Evolutionary conservation across 345 rosid species (phyloP), one percentile per base, ranked within the genome.

Genomic region (Eucalyptus tenuipes): DNA sequence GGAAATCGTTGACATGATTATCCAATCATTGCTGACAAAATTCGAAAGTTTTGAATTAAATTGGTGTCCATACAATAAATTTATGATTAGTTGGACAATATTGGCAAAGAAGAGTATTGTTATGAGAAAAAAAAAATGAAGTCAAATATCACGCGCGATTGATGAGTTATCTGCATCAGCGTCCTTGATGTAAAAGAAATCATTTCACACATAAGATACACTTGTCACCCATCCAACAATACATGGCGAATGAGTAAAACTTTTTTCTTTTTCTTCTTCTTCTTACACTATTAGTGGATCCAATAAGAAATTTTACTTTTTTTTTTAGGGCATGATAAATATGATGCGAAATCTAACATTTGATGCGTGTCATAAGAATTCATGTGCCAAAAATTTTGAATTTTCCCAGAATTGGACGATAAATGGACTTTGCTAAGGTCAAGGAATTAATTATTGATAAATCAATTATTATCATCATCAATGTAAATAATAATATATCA

Each of bases 241-340:
- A 3, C 22, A 20, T 3, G 37, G 4, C 7, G 37, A n/a, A n/a
- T 7, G 10, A 13, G 47, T 45, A 64, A 7, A 31, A 15, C 16
- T 1, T 1, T 50, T 2, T 16, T 29, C 4, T 13, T 4, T 14
- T 1, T 50, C 7, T 50, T 17, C 6, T 29, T 14, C 4, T 14
- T n/a, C 7, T 14, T 7, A 64, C 37, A n/a, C 2, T n/a, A 8
- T 2, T 9, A 5, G 75, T 45, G 20, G 5, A 15, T 64, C 37
- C 10, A 31, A 8, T 31, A 8, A 64, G 27, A n/a, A 14, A 31
- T 64, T 64, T n/a, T 64, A n/a, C n/a, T n/a, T 64, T 64, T 7
- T 64, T 61, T 7, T 64, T 5, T 16, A 4, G 7, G 37, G 75
- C 75, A 15, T 14, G 20, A 31, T 14, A 64, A n/a, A 14, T n/a